Evolutionary conservation across 805 yeast species (phyloP).

Genomic region (Zygoascus biomembranicola): DNA sequence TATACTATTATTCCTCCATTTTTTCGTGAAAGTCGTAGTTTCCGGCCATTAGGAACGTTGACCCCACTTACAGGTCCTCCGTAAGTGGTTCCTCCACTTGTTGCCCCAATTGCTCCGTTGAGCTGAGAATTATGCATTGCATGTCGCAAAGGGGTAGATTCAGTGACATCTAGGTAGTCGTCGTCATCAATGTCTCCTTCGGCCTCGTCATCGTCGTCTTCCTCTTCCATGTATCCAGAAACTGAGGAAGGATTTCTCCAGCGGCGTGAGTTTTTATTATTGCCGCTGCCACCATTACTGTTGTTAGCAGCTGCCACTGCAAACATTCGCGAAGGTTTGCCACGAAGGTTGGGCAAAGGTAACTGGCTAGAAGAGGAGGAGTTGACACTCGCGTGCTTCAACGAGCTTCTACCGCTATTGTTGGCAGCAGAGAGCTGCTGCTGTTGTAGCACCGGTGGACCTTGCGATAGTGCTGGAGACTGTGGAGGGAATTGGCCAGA

Average conservation of each 20-base stretch:
- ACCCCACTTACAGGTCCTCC: neutral
- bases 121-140: neutral
- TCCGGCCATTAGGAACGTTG: conserved; percentile 4
- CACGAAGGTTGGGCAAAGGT: conserved; percentile 1
- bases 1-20: conserved; percentile 23
- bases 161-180: conserved; percentile 23
- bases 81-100: neutral
- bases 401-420: neutral
- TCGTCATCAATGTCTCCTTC: conserved; percentile 41
- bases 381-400: neutral
- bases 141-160: conserved; percentile 27
- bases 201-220: conserved; percentile 29
- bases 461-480: neutral
- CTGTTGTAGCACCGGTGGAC: neutral
- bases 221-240: conserved; percentile 28
- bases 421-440: conserved; percentile 2
- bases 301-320: conserved; percentile 3
- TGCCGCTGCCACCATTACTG: neutral
- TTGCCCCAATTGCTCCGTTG: neutral
- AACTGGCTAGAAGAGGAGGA: neutral
- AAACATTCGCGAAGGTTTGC: conserved; percentile 2
- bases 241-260: conserved; percentile 4
- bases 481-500: neutral
- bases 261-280: conserved; percentile 7
- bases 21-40: conserved; percentile 17